Evolutionary conservation across 306 rosid genomes (phyloP).

Genomic region (Sicyos baderoa): DNA sequence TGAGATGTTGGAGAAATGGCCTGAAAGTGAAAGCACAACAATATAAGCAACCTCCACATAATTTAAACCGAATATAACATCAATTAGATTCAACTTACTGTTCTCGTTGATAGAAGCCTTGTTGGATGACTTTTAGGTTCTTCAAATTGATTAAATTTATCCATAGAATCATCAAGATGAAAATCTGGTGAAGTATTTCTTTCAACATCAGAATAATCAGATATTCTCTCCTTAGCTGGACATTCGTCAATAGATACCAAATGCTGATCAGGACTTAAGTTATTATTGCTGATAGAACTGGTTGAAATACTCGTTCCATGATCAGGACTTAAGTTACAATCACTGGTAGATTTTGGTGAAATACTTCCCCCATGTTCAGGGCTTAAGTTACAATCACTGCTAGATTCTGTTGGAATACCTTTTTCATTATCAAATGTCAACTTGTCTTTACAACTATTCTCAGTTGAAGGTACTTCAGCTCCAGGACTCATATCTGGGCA

Average conservation of each 20-base stretch:
- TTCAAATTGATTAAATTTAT: constrained; percentile 29
- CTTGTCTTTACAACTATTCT: constrained; percentile 25
- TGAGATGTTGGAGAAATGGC: constrained; percentile 71
- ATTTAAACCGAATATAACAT: constrained; percentile 23
- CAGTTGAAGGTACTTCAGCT: constrained; percentile 27
- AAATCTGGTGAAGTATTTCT: constrained; percentile 21
- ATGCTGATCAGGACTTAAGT: constrained; percentile 25
- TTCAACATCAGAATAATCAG: constrained; percentile 26
- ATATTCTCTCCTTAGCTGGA: constrained; percentile 32
- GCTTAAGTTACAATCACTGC: constrained; percentile 19
- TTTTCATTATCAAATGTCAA: constrained; percentile 28
- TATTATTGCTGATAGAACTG: constrained; percentile 22
- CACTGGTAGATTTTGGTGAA: constrained; percentile 24
- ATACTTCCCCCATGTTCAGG: constrained; percentile 30
- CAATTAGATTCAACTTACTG: constrained; percentile 34
- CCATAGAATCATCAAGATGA: constrained; percentile 24
- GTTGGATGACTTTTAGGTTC: constrained; percentile 41
- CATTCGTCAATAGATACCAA: constrained; percentile 26
- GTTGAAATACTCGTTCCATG: constrained; percentile 27
- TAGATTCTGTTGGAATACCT: constrained; percentile 25
- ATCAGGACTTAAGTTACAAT: constrained; percentile 24
- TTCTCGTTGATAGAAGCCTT: constrained; percentile 64
- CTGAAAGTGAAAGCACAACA: constrained; percentile 43
- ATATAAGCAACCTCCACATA: constrained; percentile 25
- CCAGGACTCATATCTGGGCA: constrained; percentile 19